Base-by-base conservation (phyloP, 1,139 yeast species). In the Chernovozyma aurita region DNA sequence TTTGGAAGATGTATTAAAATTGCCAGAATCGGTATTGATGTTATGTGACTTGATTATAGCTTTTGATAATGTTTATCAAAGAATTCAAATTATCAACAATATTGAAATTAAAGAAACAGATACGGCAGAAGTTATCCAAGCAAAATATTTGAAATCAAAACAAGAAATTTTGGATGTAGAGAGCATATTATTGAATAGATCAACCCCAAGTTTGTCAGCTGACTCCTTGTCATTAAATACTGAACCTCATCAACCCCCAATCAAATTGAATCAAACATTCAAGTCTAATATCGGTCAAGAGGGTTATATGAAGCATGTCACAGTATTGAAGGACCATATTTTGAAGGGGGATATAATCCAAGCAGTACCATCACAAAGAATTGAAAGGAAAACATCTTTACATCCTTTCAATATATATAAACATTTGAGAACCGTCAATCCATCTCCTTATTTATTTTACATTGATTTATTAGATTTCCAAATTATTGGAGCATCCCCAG, bases 381-480 rank as follows among this genome's bases (percentile, higher is more conserved):
- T 92, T 22, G 88, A 95, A 4, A 80, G 97, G 59, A 96, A 96
- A 27, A 92, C 98, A 0, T 80, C 90, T 4, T 70, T 92, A 49
- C 97, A 92, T 57, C 97, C 98, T 2, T 92, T 92, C 75, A 92
- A 92, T 63, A 85, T 94, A 34, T 94, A 90, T 63, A 82, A 95
- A 48, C 97, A 92, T 53, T 71, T 92, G 50, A 77, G 98, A 56
- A 84, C 95, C 0, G 97, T 94, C 36, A 92, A 94, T 61, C 98
- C 98, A 4, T 87, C 97, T 1, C 98, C 98, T 25, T 92, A 92
- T 60, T 73, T 92, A 69, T 92, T 92, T 58, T 92, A 88, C 62
- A 81, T 92, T 46, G 97, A 92, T 59, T 83, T 85, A 53, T 57
- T 85, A 40, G 97, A 87, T 48, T 92, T 92, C 67, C 96, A 90